Percentiles rank a stretch among this genome's conserved stretches.
These are phyloP conservation scores for Magnusiomyces starmeri DNA, from an alignment of 1,139 yeast genomes.

Conservation along the genomic window DNA sequence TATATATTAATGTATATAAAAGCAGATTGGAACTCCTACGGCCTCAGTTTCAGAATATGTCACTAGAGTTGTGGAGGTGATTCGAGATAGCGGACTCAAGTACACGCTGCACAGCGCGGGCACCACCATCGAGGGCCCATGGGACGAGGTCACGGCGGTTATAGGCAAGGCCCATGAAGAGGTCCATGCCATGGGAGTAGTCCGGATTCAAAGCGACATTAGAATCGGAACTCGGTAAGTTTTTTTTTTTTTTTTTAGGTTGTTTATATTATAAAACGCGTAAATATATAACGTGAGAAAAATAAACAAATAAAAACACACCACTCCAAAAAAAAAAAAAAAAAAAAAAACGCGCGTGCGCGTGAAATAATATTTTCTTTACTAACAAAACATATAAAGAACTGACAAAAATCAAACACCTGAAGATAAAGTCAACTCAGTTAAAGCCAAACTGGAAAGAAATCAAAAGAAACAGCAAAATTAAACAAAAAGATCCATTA, in stretches of 20 bases:
- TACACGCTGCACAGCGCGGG: conserved; percentile 83
- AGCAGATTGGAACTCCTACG: conserved; percentile 63
- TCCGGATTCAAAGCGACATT: conserved; percentile 76
- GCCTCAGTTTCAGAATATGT: conserved; percentile 79
- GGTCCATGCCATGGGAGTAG: conserved; percentile 61
- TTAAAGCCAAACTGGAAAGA: conserved; percentile 11
- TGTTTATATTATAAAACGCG: conserved; percentile 34
- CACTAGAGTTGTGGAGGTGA: conserved; percentile 56
- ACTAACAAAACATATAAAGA: conserved; percentile 31
- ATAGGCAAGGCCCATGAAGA: conserved; percentile 74
- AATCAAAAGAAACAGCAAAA: neutral
- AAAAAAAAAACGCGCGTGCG: no score
- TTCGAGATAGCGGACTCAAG: conserved; percentile 53
- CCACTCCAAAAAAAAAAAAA: no score
- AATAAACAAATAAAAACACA: neutral
- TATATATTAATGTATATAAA: neutral
- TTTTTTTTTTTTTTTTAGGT: neutral
- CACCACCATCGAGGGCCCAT: conserved; percentile 86
- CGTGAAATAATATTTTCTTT: no score
- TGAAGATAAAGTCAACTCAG: conserved; percentile 30
- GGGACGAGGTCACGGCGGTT: conserved; percentile 75
- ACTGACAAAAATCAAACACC: conserved; percentile 32
- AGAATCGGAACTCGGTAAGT: conserved; percentile 66
- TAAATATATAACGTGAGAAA: conserved; percentile 27
- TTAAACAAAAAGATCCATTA: conserved; percentile 3